Evolutionary conservation across 495 filamentous ascomycete species (phyloP).

Genomic region (Penicillium tannophilum): DNA sequence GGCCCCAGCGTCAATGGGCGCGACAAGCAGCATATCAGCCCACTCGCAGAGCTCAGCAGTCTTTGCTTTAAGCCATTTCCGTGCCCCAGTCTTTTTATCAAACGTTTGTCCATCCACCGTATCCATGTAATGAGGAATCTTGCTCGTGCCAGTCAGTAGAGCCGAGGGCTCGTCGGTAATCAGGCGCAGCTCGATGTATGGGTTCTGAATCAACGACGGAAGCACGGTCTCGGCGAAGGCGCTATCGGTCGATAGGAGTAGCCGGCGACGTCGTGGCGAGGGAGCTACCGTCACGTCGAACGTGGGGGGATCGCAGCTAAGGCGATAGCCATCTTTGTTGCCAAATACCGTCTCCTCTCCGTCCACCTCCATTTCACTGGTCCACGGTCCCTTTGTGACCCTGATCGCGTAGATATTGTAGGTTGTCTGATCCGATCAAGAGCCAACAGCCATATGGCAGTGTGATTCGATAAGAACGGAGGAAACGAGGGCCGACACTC

Average conservation of each 20-base stretch:
- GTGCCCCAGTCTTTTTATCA: constrained; percentile 47
- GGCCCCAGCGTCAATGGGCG: constrained; percentile 79
- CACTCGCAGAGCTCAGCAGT: constrained; percentile 77
- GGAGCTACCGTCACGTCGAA: constrained; percentile 12
- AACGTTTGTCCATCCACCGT: constrained; percentile 49
- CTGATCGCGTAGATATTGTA: not conserved
- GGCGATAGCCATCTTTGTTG: constrained; percentile 20
- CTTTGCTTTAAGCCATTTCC: constrained; percentile 53
- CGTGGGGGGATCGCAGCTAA: constrained; percentile 10
- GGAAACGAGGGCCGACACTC: not conserved
- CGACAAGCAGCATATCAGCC: constrained; percentile 83
- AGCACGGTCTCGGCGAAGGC: constrained; percentile 46
- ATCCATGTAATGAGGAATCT: constrained; percentile 52
- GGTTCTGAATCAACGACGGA: constrained; percentile 41
- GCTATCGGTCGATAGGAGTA: constrained; percentile 48
- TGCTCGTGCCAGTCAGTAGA: constrained; percentile 44
- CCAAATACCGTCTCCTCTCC: constrained; percentile 22
- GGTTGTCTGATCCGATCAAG: constrained; percentile 13
- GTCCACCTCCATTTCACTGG: constrained; percentile 40
- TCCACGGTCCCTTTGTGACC: constrained; percentile 18
- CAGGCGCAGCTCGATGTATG: constrained; percentile 46
- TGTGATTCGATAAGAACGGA: not conserved
- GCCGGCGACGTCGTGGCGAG: constrained; percentile 36
- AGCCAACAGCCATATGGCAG: constrained; percentile 33
- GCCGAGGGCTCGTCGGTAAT: constrained; percentile 52